Conservation (phyloP, 2,329 filamentous ascomycete species). For the Colletotrichum phormii region DNA sequence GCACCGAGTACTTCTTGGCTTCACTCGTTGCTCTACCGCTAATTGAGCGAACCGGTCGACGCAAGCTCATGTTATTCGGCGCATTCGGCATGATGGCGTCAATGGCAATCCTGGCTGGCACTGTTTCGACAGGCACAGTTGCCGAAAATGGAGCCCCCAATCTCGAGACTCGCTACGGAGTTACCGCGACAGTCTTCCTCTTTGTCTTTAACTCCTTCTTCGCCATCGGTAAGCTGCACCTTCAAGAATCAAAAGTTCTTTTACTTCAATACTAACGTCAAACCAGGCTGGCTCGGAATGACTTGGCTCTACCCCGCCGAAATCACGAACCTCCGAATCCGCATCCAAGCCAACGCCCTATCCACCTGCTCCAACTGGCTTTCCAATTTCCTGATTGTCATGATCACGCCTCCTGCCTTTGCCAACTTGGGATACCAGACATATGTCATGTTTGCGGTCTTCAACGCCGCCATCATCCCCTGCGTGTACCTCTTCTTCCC, state of each 20-base stretch:
- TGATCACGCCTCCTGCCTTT: slow-evolving; percentile 73
- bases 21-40: slow-evolving; percentile 52
- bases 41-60: slow-evolving; percentile 66
- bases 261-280: neutral
- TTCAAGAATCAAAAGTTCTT: accelerated
- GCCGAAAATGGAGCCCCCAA: slow-evolving; percentile 42
- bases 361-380: slow-evolving; percentile 72
- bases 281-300: slow-evolving; percentile 65
- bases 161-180: slow-evolving; percentile 42
- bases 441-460: slow-evolving; percentile 66
- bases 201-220: slow-evolving; percentile 74
- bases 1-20: slow-evolving; percentile 55
- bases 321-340: slow-evolving; percentile 69
- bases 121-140: slow-evolving; percentile 45
- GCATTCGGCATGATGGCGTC: slow-evolving; percentile 70
- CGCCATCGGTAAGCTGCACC: slow-evolving; percentile 51
- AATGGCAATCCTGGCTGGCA: slow-evolving; percentile 66
- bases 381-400: slow-evolving; percentile 74
- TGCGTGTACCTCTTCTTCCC: slow-evolving; percentile 65
- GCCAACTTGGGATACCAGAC: slow-evolving; percentile 63
- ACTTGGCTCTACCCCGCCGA: slow-evolving; percentile 73
- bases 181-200: slow-evolving; percentile 59
- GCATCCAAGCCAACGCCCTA: slow-evolving; percentile 72
- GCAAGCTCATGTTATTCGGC: slow-evolving; percentile 73
- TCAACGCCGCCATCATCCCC: slow-evolving; percentile 64